Conservation (phyloP, 805 yeast species). For the Yarrowia hollandica region DNA sequence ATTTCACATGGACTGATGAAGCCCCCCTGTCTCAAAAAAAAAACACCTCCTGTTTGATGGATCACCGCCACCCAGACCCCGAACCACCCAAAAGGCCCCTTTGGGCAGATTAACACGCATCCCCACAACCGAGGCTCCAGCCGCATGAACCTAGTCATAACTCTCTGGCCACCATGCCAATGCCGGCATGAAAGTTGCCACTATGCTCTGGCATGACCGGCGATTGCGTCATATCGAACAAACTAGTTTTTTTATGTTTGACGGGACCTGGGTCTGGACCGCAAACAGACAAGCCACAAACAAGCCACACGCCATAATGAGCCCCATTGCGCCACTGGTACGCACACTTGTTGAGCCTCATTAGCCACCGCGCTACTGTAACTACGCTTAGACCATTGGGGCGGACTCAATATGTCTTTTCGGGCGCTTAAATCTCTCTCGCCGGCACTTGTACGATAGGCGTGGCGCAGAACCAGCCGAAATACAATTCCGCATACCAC, state of each 20-base stretch:
- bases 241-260: too few relatives aligned
- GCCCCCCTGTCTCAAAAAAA: too few relatives aligned
- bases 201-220: not conserved
- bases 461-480: too few relatives aligned
- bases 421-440: too few relatives aligned
- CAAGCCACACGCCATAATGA: conserved; percentile 7
- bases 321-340: conserved; percentile 5
- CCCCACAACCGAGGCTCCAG: conserved; percentile 29
- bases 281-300: conserved; percentile 16
- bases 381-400: too few relatives aligned
- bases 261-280: too few relatives aligned
- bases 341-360: conserved; percentile 6
- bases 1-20: not conserved
- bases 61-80: not conserved
- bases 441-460: too few relatives aligned
- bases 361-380: not conserved
- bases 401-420: too few relatives aligned
- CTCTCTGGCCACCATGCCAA: not conserved
- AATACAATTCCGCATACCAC: too few relatives aligned
- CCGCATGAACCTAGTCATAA: conserved; percentile 24
- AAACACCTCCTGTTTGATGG: not conserved
- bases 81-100: not conserved
- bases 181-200: conserved; percentile 20
- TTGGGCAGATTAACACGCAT: conserved; percentile 9
- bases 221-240: not conserved